phyloP scores from a whole-genome alignment of 768 basidiomycete genomes.

The Panaeolus cyanescens region DNA sequence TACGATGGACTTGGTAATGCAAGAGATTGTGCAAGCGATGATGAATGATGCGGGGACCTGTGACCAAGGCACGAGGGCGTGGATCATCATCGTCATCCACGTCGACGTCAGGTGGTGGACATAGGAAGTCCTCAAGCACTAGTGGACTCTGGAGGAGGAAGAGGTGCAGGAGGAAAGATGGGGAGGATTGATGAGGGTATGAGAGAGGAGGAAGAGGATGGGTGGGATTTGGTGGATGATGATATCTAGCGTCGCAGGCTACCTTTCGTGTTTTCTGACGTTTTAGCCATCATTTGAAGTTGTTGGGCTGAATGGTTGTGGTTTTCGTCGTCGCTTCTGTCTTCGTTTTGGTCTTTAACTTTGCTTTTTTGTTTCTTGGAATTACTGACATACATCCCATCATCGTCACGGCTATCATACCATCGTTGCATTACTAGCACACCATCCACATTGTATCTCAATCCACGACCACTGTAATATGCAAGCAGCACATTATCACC shows the following conservation, averaged over 20 bases:
- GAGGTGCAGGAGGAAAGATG: constrained; percentile 12
- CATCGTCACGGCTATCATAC: too few relatives aligned
- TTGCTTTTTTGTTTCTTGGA: too few relatives aligned
- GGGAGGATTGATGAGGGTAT: constrained; percentile 24
- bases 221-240: constrained; percentile 41
- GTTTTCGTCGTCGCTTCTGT: too few relatives aligned
- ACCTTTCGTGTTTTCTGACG: too few relatives aligned
- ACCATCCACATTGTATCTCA: too few relatives aligned
- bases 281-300: too few relatives aligned
- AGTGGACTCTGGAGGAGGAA: constrained; percentile 10
- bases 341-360: neutral
- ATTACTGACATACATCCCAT: too few relatives aligned
- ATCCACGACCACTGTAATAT: too few relatives aligned
- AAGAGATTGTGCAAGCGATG: constrained; percentile 81
- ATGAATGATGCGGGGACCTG: constrained; percentile 64
- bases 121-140: constrained; percentile 12
- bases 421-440: too few relatives aligned
- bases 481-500: too few relatives aligned
- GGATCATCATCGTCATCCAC: neutral
- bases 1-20: too few relatives aligned
- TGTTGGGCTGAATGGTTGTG: too few relatives aligned
- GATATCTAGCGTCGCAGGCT: constrained; percentile 23
- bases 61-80: constrained; percentile 31
- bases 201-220: constrained; percentile 45
- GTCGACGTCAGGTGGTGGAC: constrained; percentile 11